phyloP scores from a whole-genome alignment of 2,329 filamentous ascomycete species.

The Clarireedia paspali region DNA sequence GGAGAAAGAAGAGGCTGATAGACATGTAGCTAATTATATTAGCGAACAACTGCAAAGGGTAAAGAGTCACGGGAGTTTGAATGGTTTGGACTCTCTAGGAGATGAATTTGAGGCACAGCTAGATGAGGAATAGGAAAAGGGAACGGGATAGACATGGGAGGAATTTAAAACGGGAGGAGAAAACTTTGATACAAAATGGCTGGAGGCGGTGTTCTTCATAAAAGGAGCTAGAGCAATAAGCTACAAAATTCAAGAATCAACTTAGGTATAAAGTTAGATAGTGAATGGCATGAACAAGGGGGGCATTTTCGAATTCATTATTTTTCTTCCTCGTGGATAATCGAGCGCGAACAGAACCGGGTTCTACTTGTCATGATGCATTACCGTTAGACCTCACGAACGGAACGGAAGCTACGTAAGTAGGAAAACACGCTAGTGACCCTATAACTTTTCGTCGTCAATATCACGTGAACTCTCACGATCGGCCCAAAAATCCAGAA shows the following conservation, averaged over 20 bases:
- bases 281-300: no score
- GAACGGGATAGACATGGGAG: not conserved
- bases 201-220: not conserved
- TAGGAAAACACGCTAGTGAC: not conserved
- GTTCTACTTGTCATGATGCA: no score
- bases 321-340: no score
- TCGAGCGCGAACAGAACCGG: no score
- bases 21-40: constrained; percentile 75
- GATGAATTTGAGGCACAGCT: constrained; percentile 56
- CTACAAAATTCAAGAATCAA: no score
- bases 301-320: no score
- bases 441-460: not conserved
- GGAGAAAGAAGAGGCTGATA: constrained; percentile 49
- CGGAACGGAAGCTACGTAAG: no score
- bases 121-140: constrained; percentile 30
- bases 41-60: constrained; percentile 71
- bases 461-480: not conserved
- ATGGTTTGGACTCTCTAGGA: constrained; percentile 33
- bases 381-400: no score
- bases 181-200: not conserved
- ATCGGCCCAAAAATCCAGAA: constrained; percentile 10
- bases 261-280: no score
- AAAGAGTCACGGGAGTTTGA: constrained; percentile 39
- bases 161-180: not conserved
- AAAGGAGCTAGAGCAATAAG: not conserved